Percentiles rank a stretch among this genome's conserved stretches.
Evolutionary conservation across 2,329 filamentous ascomycete species (phyloP).

Genomic region (Akanthomyces dipterigenus): DNA sequence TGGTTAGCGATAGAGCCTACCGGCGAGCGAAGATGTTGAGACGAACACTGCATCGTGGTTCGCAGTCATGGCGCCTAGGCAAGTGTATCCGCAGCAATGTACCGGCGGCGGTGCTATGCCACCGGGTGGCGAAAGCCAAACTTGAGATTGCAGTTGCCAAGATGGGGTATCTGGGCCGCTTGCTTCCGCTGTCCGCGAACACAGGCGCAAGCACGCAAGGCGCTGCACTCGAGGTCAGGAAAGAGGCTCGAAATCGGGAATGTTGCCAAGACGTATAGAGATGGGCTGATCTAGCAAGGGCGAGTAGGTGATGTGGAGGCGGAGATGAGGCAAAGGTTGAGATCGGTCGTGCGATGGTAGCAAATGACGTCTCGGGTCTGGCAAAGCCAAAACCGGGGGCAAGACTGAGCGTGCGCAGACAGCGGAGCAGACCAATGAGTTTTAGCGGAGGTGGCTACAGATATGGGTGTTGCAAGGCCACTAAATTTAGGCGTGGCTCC

Average conservation of each 20-base stretch:
- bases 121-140: constrained; percentile 11
- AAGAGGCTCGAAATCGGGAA: neutral
- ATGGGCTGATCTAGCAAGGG: neutral
- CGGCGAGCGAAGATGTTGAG: neutral
- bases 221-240: neutral
- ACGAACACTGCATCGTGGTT: constrained; percentile 11
- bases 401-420: neutral
- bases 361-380: constrained; percentile 9
- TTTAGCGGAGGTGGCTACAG: neutral
- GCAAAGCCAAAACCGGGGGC: constrained; percentile 5
- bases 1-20: neutral
- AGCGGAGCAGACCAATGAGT: neutral
- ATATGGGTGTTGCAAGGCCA: neutral
- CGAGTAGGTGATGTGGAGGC: neutral
- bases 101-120: constrained; percentile 1
- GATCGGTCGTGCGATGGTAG: constrained; percentile 9
- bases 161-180: constrained; percentile 8
- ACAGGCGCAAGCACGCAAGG: neutral
- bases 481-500: neutral
- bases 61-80: constrained; percentile 8
- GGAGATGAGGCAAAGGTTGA: neutral
- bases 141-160: neutral
- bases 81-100: neutral
- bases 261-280: neutral
- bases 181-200: neutral